phyloP scores from a whole-genome alignment of 768 basidiomycete species.

The Cubamyces lactineus region DNA sequence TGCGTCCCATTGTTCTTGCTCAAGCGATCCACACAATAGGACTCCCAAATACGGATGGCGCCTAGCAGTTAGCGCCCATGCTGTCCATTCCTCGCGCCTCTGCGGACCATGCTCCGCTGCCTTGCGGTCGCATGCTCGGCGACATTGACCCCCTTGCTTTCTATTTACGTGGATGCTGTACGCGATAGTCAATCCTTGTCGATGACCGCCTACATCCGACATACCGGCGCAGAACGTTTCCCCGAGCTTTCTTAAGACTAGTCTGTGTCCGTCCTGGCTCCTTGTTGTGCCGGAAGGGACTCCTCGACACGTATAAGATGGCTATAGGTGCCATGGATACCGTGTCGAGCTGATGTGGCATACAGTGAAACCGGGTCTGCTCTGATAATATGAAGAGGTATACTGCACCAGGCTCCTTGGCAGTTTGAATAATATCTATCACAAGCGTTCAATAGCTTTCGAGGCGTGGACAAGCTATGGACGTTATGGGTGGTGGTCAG shows the following conservation, averaged over 20 bases:
- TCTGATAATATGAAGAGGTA: no score
- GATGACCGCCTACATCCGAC: not conserved
- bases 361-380: no score
- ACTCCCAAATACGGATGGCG: conserved; percentile 15
- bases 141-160: conserved; percentile 6
- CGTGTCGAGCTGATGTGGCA: no score
- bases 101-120: not conserved
- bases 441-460: no score
- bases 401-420: no score
- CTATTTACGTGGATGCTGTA: conserved; percentile 8
- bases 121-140: not conserved
- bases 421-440: no score
- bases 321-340: not conserved
- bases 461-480: no score
- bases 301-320: not conserved
- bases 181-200: conserved; percentile 2
- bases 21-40: conserved; percentile 16
- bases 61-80: not conserved
- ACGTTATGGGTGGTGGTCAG: no score
- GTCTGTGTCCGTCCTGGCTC: no score
- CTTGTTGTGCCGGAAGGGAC: no score
- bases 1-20: conserved; percentile 24
- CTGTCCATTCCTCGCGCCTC: not conserved
- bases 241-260: not conserved
- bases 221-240: not conserved